phyloP scores from a whole-genome alignment of 441 rosid genomes.

The Gossypium davidsonii region DNA sequence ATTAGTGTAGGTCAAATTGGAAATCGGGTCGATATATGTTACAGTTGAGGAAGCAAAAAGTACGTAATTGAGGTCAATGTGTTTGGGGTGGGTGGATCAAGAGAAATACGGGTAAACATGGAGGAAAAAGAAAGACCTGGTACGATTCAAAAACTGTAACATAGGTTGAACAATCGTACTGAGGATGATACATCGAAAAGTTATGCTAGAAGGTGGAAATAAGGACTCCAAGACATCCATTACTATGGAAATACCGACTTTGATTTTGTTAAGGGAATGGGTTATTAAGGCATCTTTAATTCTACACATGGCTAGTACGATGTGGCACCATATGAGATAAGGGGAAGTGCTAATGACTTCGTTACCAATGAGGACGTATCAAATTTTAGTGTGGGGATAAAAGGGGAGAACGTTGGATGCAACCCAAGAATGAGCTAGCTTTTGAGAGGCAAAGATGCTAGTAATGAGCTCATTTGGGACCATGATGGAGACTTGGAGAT shows the following conservation, averaged over 20 bases:
- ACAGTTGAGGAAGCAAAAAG: constrained; percentile 41
- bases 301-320: constrained; percentile 72
- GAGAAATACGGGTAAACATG: constrained; percentile 78
- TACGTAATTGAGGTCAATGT: constrained; percentile 57
- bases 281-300: constrained; percentile 44
- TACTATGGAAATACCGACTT: constrained; percentile 65
- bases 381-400: constrained; percentile 56
- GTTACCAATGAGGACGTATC: constrained; percentile 83
- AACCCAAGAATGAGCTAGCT: constrained; percentile 68
- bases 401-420: constrained; percentile 48
- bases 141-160: constrained; percentile 73
- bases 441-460: constrained; percentile 45
- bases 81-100: constrained; percentile 51
- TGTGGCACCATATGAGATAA: constrained; percentile 41
- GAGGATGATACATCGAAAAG: constrained; percentile 59
- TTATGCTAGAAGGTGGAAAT: constrained; percentile 76
- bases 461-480: constrained; percentile 60
- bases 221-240: constrained; percentile 61
- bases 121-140: constrained; percentile 67
- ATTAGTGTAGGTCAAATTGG: constrained; percentile 59
- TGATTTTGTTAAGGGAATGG: constrained; percentile 39
- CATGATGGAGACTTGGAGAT: constrained; percentile 66
- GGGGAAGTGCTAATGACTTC: constrained; percentile 58
- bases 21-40: constrained; percentile 53
- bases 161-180: constrained; percentile 51